These are phyloP conservation scores for Ceratobasidium sp. DNA, from an alignment of 1,284 basidiomycete species.

Conservation along the genomic window DNA sequence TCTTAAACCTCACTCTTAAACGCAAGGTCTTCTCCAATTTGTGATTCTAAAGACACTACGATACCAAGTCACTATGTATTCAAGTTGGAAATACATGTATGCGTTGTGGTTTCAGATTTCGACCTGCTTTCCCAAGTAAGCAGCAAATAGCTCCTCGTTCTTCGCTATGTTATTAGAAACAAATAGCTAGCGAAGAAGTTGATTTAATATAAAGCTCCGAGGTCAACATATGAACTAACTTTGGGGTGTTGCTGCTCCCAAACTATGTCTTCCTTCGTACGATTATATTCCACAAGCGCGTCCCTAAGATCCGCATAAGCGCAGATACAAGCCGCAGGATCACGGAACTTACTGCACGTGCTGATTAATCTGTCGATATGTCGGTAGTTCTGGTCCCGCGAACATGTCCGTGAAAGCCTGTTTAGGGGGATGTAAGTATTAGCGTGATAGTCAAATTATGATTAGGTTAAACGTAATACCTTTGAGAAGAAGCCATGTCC, in stretches of 20 bases:
- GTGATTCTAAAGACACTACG: not conserved
- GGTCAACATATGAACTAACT: not conserved
- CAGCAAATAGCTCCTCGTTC: not conserved
- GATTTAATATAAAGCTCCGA: no score
- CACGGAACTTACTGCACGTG: not conserved
- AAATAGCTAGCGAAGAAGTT: not conserved
- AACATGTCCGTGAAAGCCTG: constrained; percentile 17
- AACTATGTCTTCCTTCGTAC: not conserved
- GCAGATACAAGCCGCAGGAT: no score
- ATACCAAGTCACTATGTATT: not conserved
- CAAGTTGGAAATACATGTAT: not conserved
- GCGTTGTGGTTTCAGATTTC: no score
- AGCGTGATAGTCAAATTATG: not conserved
- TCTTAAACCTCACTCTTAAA: not conserved
- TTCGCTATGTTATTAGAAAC: not conserved
- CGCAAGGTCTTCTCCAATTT: not conserved
- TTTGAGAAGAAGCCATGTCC: not conserved
- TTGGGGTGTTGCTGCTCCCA: constrained; percentile 5
- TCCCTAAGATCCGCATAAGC: not conserved
- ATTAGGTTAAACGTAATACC: not conserved
- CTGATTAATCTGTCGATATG: constrained; percentile 2
- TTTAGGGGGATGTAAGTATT: not conserved
- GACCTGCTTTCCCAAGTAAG: not conserved
- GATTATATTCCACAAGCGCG: not conserved
- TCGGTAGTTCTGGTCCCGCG: not conserved